These are phyloP conservation scores for Fusarium sp. DNA, from an alignment of 2,329 filamentous ascomycete genomes.

Conservation along the genomic window DNA sequence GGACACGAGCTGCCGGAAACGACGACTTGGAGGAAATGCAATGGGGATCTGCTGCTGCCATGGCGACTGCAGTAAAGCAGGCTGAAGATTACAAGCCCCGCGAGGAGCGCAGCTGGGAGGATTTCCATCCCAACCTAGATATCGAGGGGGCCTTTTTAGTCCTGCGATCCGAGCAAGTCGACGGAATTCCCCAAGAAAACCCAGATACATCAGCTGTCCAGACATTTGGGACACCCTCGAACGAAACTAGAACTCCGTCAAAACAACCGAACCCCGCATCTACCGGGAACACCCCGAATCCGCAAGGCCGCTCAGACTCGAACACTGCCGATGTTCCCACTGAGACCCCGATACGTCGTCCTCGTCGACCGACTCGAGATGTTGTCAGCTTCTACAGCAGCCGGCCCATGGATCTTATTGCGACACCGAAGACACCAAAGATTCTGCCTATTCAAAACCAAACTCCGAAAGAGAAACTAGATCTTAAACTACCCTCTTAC, in stretches of 20 bases:
- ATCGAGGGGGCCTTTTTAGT: slow-evolving; percentile 86
- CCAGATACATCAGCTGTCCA: slow-evolving; percentile 57
- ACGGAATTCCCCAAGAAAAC: slow-evolving; percentile 71
- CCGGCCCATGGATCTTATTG: slow-evolving; percentile 60
- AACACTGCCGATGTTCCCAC: slow-evolving; percentile 53
- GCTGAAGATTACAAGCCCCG: slow-evolving; percentile 97
- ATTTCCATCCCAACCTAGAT: slow-evolving; percentile 96
- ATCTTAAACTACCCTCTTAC: slow-evolving; percentile 82
- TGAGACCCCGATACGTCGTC: slow-evolving; percentile 55
- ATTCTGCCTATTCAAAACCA: slow-evolving; percentile 84
- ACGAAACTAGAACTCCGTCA: slow-evolving; percentile 63
- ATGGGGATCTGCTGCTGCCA: slow-evolving; percentile 89
- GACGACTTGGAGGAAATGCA: slow-evolving; percentile 74
- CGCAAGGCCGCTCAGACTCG: slow-evolving; percentile 52
- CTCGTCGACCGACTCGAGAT: slow-evolving; percentile 65
- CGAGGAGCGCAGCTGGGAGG: slow-evolving; percentile 97
- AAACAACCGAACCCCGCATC: slow-evolving; percentile 62
- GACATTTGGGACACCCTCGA: slow-evolving; percentile 51
- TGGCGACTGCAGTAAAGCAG: slow-evolving; percentile 88
- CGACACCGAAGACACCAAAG: slow-evolving; percentile 71
- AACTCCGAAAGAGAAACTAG: slow-evolving; percentile 84
- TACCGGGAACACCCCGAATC: slow-evolving; percentile 61
- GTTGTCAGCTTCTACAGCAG: slow-evolving; percentile 68
- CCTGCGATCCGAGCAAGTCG: slow-evolving; percentile 87
- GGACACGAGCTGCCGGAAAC: slow-evolving; percentile 67